A percentile compares a stretch with the other conserved stretches of the same genome.
Evolutionary conservation across 768 basidiomycete genomes (phyloP).

Genomic region (Boletus rubroflammeus): DNA sequence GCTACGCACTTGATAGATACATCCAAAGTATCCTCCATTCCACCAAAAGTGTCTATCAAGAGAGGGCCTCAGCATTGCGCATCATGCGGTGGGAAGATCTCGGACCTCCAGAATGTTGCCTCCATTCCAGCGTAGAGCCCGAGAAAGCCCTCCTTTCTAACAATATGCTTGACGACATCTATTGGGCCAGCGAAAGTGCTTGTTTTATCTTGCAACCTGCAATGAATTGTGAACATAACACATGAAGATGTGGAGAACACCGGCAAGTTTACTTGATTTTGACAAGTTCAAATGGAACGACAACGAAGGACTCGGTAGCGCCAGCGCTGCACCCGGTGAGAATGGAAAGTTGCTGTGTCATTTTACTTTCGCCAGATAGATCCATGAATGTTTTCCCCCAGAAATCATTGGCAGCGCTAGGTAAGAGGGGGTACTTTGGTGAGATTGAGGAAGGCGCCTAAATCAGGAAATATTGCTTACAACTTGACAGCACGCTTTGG

Average conservation of each 20-base stretch:
- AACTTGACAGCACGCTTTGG: slow-evolving; percentile 98
- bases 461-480: slow-evolving; percentile 38
- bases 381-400: slow-evolving; percentile 83
- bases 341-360: slow-evolving; percentile 86
- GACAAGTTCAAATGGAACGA: slow-evolving; percentile 95
- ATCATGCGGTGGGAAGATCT: background rate
- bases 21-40: slow-evolving; percentile 96
- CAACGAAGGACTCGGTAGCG: slow-evolving; percentile 91
- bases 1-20: slow-evolving; percentile 80
- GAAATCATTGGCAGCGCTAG: slow-evolving; percentile 84
- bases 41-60: slow-evolving; percentile 70
- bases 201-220: slow-evolving; percentile 85
- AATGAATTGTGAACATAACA: background rate
- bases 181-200: slow-evolving; percentile 89
- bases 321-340: slow-evolving; percentile 92
- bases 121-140: slow-evolving; percentile 96
- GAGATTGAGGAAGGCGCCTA: background rate
- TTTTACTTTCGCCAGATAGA: slow-evolving; percentile 67
- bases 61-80: background rate
- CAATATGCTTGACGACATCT: slow-evolving; percentile 80
- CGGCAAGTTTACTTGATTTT: slow-evolving; percentile 65
- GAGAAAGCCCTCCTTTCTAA: slow-evolving; percentile 74
- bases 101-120: slow-evolving; percentile 96
- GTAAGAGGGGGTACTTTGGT: slow-evolving; percentile 2
- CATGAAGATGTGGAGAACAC: slow-evolving; percentile 6